Evolutionary conservation across 73 alveolate genomes (phyloP).

Genomic region (Paramecium sonneborni): DNA sequence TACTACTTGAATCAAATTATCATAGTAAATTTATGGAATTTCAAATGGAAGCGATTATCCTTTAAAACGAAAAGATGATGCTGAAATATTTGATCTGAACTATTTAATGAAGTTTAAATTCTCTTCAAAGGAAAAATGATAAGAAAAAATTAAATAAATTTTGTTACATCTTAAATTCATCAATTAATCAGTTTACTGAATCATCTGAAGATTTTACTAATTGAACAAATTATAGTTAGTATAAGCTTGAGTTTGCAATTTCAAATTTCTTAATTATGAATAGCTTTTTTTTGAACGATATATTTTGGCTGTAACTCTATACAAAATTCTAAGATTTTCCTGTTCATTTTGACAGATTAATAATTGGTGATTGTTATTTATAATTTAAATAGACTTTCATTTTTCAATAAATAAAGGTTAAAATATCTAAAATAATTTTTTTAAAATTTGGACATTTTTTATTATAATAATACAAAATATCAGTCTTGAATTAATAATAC

Average conservation of each 20-base stretch:
- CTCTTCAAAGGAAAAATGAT: not conserved
- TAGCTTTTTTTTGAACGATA: too few relatives aligned
- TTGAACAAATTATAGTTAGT: not conserved
- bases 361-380: not conserved
- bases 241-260: not conserved
- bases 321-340: too few relatives aligned
- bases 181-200: not conserved
- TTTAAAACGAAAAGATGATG: not conserved
- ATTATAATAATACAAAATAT: too few relatives aligned
- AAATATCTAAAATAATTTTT: too few relatives aligned
- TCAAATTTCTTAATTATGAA: too few relatives aligned
- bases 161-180: not conserved
- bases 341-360: not conserved
- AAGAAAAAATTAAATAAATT: conserved; percentile 16
- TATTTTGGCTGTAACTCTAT: too few relatives aligned
- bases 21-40: not conserved
- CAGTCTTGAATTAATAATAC: too few relatives aligned
- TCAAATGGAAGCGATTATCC: not conserved
- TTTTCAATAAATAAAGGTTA: not conserved
- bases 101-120: not conserved
- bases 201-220: not conserved
- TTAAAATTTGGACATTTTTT: too few relatives aligned
- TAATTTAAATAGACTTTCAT: not conserved
- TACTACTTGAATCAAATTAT: not conserved
- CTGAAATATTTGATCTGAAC: not conserved